Conservation (phyloP, 768 basidiomycete species). For the Suillus paluster region DNA sequence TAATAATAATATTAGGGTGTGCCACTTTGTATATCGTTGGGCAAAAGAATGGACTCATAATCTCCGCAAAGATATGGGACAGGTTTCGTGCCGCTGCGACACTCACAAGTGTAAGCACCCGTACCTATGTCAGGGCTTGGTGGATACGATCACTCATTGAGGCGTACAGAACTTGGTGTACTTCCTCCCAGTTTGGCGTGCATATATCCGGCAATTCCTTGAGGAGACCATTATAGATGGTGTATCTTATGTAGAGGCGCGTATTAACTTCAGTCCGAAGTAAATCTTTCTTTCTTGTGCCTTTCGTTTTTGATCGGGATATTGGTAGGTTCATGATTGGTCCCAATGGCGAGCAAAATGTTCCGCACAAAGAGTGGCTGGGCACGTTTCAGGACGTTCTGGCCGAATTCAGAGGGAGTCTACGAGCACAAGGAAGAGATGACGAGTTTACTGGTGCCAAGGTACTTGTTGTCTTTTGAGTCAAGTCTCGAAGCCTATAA, state of each 20-base stretch:
- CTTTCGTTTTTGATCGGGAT: not conserved
- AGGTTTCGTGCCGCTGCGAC: slow-evolving; percentile 65
- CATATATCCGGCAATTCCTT: slow-evolving; percentile 69
- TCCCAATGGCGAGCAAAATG: slow-evolving; percentile 56
- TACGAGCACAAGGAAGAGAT: slow-evolving; percentile 54
- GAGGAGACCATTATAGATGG: slow-evolving; percentile 68
- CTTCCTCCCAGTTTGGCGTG: slow-evolving; percentile 60
- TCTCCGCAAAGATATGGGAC: slow-evolving; percentile 64
- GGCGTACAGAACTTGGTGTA: slow-evolving; percentile 39
- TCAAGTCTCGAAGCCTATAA: not conserved
- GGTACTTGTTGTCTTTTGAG: slow-evolving; percentile 27
- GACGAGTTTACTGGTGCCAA: slow-evolving; percentile 70
- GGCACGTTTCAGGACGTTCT: slow-evolving; percentile 54
- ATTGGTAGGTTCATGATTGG: slow-evolving; percentile 55
- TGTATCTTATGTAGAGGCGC: slow-evolving; percentile 70
- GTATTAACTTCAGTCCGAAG: slow-evolving; percentile 68
- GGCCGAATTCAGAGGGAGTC: slow-evolving; percentile 54
- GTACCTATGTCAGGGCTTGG: not conserved
- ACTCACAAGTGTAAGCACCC: slow-evolving; percentile 47
- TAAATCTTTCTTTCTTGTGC: slow-evolving; percentile 29
- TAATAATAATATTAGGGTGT: slow-evolving; percentile 68
- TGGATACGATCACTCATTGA: not conserved
- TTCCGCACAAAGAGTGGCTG: slow-evolving; percentile 66
- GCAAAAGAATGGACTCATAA: slow-evolving; percentile 2
- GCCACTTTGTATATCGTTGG: not conserved